These are phyloP conservation scores for Aspergillus leporis DNA, from an alignment of 495 filamentous ascomycete species.

Conservation along the genomic window DNA sequence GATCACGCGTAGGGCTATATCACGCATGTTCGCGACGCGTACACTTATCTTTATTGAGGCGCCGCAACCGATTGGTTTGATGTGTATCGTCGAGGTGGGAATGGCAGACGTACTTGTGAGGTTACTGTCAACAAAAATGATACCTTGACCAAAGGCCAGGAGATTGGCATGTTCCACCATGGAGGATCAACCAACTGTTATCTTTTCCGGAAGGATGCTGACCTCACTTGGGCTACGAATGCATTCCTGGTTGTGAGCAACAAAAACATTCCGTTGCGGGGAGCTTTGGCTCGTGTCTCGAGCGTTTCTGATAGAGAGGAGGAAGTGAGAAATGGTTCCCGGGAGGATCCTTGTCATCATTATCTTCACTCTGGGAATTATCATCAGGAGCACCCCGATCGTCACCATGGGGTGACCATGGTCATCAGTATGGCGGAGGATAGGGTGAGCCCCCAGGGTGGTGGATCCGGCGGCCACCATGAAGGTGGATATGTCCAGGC, in stretches of 20 bases:
- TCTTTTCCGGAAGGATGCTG: slow-evolving; percentile 38
- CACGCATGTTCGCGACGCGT: slow-evolving; percentile 50
- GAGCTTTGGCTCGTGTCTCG: neutral
- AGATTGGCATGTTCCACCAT: slow-evolving; percentile 68
- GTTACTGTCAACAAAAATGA: slow-evolving; percentile 58
- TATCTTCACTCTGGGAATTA: no score
- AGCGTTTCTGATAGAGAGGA: neutral
- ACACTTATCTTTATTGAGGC: slow-evolving; percentile 64
- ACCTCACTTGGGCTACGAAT: neutral
- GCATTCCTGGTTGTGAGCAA: neutral
- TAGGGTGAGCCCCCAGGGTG: no score
- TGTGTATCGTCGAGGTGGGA: slow-evolving; percentile 59
- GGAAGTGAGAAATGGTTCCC: no score
- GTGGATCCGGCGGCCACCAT: no score
- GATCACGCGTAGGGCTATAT: slow-evolving; percentile 51
- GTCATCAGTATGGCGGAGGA: neutral
- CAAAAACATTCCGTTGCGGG: neutral
- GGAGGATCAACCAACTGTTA: slow-evolving; percentile 61
- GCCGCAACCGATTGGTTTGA: slow-evolving; percentile 60
- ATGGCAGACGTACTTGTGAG: slow-evolving; percentile 70
- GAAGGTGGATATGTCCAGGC: no score
- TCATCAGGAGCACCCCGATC: no score
- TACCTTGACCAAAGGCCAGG: slow-evolving; percentile 56
- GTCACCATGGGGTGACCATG: neutral
- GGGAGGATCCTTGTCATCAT: no score